Evolutionary conservation across 129 eudicot genomes (phyloP), one percentile per base, ranked within the genome.

Genomic region (Artemisia tridentata): DNA sequence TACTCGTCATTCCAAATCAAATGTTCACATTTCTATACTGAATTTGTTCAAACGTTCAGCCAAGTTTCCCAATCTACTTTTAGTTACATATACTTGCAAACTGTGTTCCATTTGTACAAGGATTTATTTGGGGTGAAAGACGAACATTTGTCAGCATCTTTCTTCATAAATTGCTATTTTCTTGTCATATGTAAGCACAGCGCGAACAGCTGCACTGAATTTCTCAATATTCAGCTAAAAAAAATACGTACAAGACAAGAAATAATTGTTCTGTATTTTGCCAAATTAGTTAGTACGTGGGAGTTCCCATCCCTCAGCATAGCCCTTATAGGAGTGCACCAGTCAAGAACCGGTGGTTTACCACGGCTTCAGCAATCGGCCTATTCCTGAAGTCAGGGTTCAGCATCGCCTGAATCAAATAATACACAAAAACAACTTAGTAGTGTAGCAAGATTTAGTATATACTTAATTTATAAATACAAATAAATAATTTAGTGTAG

Each of bases 311-410:
- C 56, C 52, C 58, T 55, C 56, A 45, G 20, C 38, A 66, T 15
- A 50, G 29, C 34, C 72, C 59, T 89, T 81, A 89, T 21, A 86
- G 88, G 55, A 85, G 77, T 48, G 83, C 89, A 57, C 85, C 89
- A 21, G 84, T 85, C 82, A 87, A 70, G 82, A 93, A 93, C 67
- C 92, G 79, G 73, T 89, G 98, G 77, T 83, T 89, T 69, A 82
- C 75, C 34, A 89, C 97, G 76, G 96, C 96, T 76, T 88, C 96
- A 58, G 97, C 98, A 80, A 87, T 82, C 69, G 98, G 98, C 81
- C 98, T 82, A 50, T 80, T 83, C 63, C 95, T 67, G 73, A 72
- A 93, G 75, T 93, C 92, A 3, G 92, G 87, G 83, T 84, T 84
- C 69, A 93, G 62, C 98, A 93, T 93, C 29, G 91, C 95, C 98